These are phyloP conservation scores for Penicillium canariense DNA, from an alignment of 495 filamentous ascomycete genomes.

Conservation along the genomic window DNA sequence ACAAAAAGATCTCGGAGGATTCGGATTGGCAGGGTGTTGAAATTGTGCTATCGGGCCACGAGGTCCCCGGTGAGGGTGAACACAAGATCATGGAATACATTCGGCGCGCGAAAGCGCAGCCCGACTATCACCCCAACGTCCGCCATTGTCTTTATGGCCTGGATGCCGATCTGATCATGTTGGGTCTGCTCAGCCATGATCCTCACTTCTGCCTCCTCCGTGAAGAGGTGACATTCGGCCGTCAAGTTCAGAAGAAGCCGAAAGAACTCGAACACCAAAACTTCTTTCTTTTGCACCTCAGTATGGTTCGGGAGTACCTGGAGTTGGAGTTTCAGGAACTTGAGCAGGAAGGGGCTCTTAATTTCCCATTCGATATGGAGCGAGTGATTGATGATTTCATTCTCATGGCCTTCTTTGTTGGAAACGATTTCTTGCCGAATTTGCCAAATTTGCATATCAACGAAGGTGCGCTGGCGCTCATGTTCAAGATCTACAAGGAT, in stretches of 20 bases:
- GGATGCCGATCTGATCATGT: conserved; percentile 98
- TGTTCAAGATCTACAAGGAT: conserved; percentile 96
- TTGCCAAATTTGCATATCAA: conserved; percentile 97
- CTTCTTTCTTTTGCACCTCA: conserved; percentile 96
- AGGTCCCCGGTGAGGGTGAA: conserved; percentile 98
- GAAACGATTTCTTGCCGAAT: conserved; percentile 98
- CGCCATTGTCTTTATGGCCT: conserved; percentile 97
- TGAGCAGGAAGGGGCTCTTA: conserved; percentile 69
- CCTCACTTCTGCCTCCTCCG: conserved; percentile 96
- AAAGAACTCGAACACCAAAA: conserved; percentile 99
- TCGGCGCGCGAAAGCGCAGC: conserved; percentile 90
- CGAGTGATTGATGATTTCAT: conserved; percentile 98
- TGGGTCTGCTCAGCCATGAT: conserved; percentile 94
- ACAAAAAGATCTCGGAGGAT: conserved; percentile 97
- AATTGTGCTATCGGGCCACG: conserved; percentile 93
- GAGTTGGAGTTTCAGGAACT: conserved; percentile 96
- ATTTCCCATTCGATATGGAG: conserved; percentile 89
- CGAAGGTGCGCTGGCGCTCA: conserved; percentile 89
- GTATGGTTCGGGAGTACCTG: conserved; percentile 94
- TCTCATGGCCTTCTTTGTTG: conserved; percentile 98
- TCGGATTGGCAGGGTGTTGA: conserved; percentile 95
- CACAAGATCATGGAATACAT: conserved; percentile 99
- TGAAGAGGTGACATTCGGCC: conserved; percentile 97
- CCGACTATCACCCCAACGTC: conserved; percentile 89
- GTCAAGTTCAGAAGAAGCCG: conserved; percentile 76